Evolutionary conservation across 2,329 filamentous ascomycete species (phyloP).

Genomic region (Epichloe brachyelytri): DNA sequence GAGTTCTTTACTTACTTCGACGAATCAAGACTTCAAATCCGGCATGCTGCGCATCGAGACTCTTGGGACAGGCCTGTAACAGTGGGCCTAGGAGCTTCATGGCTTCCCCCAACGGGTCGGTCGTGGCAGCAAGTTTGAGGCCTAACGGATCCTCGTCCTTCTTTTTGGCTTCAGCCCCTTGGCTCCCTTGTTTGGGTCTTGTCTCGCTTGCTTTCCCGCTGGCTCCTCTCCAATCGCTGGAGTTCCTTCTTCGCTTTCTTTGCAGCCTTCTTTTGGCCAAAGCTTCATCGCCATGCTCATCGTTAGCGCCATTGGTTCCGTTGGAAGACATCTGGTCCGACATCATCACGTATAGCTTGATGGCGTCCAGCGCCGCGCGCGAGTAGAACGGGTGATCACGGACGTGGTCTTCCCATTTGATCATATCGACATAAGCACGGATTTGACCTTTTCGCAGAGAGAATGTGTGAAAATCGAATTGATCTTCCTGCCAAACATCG

Average conservation of each 20-base stretch:
- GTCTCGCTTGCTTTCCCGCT: constrained; percentile 63
- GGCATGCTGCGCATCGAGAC: constrained; percentile 66
- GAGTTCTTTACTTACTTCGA: constrained; percentile 47
- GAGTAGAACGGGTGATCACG: constrained; percentile 90
- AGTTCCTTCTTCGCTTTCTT: constrained; percentile 81
- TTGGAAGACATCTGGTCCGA: constrained; percentile 61
- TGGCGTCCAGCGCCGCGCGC: constrained; percentile 66
- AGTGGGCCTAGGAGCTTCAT: constrained; percentile 76
- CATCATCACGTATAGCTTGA: constrained; percentile 68
- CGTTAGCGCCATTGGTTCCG: constrained; percentile 44
- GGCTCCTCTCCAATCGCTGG: constrained; percentile 58
- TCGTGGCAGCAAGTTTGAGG: constrained; percentile 64
- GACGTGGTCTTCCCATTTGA: constrained; percentile 86
- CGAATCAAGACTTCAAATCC: constrained; percentile 87
- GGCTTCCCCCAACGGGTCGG: constrained; percentile 68
- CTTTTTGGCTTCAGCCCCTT: constrained; percentile 62
- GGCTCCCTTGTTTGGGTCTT: constrained; percentile 68
- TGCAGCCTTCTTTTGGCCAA: constrained; percentile 72
- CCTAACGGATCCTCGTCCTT: constrained; percentile 84
- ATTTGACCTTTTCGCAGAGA: constrained; percentile 95
- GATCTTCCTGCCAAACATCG: constrained; percentile 94
- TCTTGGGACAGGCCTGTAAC: constrained; percentile 69
- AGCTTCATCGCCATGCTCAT: constrained; percentile 39
- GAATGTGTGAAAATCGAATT: constrained; percentile 98
- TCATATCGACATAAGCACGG: constrained; percentile 87